Evolutionary conservation across 2,329 filamentous ascomycete species (phyloP).

Genomic region (Colletotrichum karsti): DNA sequence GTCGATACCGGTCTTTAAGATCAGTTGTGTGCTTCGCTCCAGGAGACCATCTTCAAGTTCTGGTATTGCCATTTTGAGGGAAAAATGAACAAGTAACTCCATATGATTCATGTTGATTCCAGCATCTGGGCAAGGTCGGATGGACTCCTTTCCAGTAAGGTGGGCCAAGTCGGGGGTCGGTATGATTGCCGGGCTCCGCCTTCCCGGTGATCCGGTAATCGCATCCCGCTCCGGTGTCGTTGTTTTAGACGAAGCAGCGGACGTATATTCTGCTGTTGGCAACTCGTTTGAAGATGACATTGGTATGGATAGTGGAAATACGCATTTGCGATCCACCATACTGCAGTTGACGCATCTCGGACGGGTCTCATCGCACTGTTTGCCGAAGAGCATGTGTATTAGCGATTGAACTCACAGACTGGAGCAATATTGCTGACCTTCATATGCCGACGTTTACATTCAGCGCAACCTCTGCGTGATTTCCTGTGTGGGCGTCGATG

Average conservation of each 20-base stretch:
- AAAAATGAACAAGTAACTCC: neutral
- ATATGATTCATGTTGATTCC: neutral
- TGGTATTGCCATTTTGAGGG: neutral
- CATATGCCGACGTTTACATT: conserved; percentile 42
- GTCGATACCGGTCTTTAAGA: conserved; percentile 34
- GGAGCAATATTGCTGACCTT: too few species aligned
- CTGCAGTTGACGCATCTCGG: conserved; percentile 38
- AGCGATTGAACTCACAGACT: too few species aligned
- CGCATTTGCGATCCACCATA: conserved; percentile 37
- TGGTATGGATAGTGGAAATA: conserved; percentile 29
- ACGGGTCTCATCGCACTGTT: conserved; percentile 41
- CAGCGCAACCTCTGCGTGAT: conserved; percentile 39
- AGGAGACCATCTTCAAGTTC: conserved; percentile 32
- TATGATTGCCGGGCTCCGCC: neutral
- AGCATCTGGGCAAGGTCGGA: neutral
- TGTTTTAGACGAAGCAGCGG: neutral
- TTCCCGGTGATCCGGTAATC: neutral
- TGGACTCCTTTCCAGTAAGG: neutral
- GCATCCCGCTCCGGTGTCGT: neutral
- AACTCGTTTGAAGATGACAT: neutral
- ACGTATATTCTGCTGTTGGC: neutral
- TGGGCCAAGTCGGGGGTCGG: conserved; percentile 2
- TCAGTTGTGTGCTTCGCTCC: conserved; percentile 30
- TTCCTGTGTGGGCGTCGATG: conserved; percentile 37
- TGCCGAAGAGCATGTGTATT: too few species aligned